phyloP scores from a whole-genome alignment of 768 basidiomycete species.

The Kwoniella pini region DNA sequence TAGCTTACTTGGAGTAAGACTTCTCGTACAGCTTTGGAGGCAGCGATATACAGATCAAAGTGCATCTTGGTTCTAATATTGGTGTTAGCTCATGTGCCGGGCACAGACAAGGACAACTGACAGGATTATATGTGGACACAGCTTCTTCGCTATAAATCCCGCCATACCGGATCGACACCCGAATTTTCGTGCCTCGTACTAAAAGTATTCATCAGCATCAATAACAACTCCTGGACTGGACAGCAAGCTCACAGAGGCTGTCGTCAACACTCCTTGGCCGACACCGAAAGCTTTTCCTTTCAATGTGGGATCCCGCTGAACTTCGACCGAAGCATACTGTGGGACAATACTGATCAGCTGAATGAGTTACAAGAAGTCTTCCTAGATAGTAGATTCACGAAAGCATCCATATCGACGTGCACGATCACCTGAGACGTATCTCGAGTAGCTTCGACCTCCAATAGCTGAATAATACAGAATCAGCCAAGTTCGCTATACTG shows the following conservation, averaged over 20 bases:
- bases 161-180: constrained; percentile 96
- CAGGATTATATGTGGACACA: constrained; percentile 84
- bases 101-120: constrained; percentile 14
- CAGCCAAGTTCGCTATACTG: neutral
- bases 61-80: constrained; percentile 20
- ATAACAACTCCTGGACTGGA: neutral
- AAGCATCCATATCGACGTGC: constrained; percentile 95
- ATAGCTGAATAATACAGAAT: constrained; percentile 54
- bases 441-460: constrained; percentile 70
- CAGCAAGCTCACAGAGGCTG: constrained; percentile 60
- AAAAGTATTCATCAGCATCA: constrained; percentile 42
- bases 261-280: constrained; percentile 78
- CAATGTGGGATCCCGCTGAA: constrained; percentile 41
- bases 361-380: constrained; percentile 36
- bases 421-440: constrained; percentile 83
- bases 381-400: constrained; percentile 57
- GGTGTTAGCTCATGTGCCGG: neutral
- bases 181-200: constrained; percentile 86
- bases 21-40: constrained; percentile 63
- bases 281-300: constrained; percentile 63
- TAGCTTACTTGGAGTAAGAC: constrained; percentile 60
- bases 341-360: constrained; percentile 36
- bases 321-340: constrained; percentile 57
- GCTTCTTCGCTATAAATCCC: constrained; percentile 89
- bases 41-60: constrained; percentile 49